Evolutionary conservation across 305 asterid species (phyloP).

Genomic region (Fraxinus greggii): DNA sequence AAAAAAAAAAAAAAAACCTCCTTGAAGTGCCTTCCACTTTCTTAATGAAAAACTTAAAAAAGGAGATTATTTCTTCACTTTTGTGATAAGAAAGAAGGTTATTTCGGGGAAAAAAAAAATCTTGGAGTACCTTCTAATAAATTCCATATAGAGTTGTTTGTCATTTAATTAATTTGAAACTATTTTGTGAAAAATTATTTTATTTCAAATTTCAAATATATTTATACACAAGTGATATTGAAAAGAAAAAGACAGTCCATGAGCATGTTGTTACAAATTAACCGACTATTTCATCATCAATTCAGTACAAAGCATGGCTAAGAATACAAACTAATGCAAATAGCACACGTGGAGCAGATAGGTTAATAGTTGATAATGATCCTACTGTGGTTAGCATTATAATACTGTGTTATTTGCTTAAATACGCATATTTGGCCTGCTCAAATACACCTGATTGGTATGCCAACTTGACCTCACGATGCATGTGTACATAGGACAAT

Average conservation of each 20-base stretch:
- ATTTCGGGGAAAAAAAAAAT: background rate
- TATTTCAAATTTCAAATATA: background rate
- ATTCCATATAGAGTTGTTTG: background rate
- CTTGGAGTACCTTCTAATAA: background rate
- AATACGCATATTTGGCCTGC: slow-evolving; percentile 19
- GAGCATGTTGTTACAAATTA: background rate
- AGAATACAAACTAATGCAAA: background rate
- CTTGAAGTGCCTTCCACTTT: background rate
- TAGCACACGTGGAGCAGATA: background rate
- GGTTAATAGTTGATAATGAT: background rate
- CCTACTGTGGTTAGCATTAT: background rate
- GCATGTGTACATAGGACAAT: slow-evolving; percentile 24
- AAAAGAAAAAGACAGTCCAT: background rate
- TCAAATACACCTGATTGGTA: background rate
- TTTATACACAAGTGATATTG: background rate
- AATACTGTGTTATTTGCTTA: background rate
- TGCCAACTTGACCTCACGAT: slow-evolving; percentile 27
- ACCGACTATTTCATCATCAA: slow-evolving; percentile 28
- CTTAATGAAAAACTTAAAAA: background rate
- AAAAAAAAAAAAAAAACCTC: too few species aligned
- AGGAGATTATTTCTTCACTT: background rate
- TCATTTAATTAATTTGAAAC: background rate
- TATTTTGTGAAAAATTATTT: background rate
- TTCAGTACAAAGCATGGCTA: background rate
- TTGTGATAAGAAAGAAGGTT: background rate